Evolutionary conservation across 108 stramenopile genomes (phyloP), one percentile per base, ranked within the genome.

Genomic region (Mediolabrus comicus): DNA sequence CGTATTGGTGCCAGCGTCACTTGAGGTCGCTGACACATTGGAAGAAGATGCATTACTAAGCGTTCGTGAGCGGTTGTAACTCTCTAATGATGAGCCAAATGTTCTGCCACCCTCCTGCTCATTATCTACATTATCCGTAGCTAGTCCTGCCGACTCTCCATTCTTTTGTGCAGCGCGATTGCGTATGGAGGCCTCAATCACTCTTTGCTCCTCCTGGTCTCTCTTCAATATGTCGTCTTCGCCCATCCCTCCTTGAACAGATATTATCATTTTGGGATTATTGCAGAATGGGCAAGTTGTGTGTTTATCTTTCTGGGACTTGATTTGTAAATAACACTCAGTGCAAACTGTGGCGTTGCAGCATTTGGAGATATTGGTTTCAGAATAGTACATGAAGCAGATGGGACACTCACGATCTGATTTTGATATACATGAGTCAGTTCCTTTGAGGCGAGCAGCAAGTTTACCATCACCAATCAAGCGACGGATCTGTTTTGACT

Each of bases 301-400:
- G 7, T 71, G 32, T 51, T 86, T 87, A 60, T 86, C 85, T 49
- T 82, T 85, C 35, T 76, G 92, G 0, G 85, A 75, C 29, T 83
- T 80, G 24, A 95, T 87, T 70, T 95, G 94, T 49, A 95, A 55
- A 62, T 77, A 95, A 65, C 94, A 95, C 69, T 95, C 94, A 4
- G 95, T 95, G 62, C 95, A 95, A 24, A 95, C 77, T 29, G 71
- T 61, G 26, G 91, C 90, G 53, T 80, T 63, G 64, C 95, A 95
- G 74, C 95, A 95, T 33, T 79, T 83, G 59, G 95, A 87, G 4
- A 70, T 53, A 67, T 95, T 95, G 35, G 81, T 65, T 63, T 79
- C 69, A 10, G 54, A 46, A 69, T 87, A 95, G 62, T 84, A 75
- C 76, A 92, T 67, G 80, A 95, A 95, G 65, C 94, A 95, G 68